Evolutionary conservation across 768 basidiomycete species (phyloP).

Genomic region (Suillus luteus): DNA sequence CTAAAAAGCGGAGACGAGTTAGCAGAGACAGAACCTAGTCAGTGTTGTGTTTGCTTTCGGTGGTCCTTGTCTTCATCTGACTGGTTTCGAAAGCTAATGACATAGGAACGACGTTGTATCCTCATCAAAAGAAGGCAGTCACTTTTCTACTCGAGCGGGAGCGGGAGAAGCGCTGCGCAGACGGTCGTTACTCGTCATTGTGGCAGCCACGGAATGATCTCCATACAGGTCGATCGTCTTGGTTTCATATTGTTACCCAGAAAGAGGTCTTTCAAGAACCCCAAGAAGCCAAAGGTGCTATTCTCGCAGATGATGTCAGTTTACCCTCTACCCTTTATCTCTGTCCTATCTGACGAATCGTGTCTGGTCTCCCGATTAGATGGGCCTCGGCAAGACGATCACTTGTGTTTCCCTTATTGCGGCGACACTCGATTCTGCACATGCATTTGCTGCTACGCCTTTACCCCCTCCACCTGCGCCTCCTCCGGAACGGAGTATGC

Average conservation of each 20-base stretch:
- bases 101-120: slow-evolving; percentile 87
- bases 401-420: slow-evolving; percentile 94
- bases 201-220: slow-evolving; percentile 65
- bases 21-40: slow-evolving; percentile 82
- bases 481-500: slow-evolving; percentile 37
- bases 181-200: slow-evolving; percentile 68
- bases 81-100: slow-evolving; percentile 50
- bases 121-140: slow-evolving; percentile 97
- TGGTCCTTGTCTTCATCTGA: slow-evolving; percentile 17
- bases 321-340: slow-evolving; percentile 17
- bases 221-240: slow-evolving; percentile 48
- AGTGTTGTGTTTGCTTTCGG: slow-evolving; percentile 33
- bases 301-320: slow-evolving; percentile 95
- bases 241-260: slow-evolving; percentile 86
- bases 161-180: slow-evolving; percentile 56
- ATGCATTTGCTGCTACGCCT: slow-evolving; percentile 60
- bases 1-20: slow-evolving; percentile 87
- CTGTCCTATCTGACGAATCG: slow-evolving; percentile 18
- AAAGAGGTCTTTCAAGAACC: slow-evolving; percentile 71
- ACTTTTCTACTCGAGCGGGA: slow-evolving; percentile 93
- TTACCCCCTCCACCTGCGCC: slow-evolving; percentile 46
- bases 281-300: slow-evolving; percentile 78
- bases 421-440: slow-evolving; percentile 74
- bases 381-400: slow-evolving; percentile 98
- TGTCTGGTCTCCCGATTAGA: slow-evolving; percentile 48